Evolutionary conservation across 192 early-diverging fungal genomes (phyloP).

Genomic region (Entomortierella parvispora): DNA sequence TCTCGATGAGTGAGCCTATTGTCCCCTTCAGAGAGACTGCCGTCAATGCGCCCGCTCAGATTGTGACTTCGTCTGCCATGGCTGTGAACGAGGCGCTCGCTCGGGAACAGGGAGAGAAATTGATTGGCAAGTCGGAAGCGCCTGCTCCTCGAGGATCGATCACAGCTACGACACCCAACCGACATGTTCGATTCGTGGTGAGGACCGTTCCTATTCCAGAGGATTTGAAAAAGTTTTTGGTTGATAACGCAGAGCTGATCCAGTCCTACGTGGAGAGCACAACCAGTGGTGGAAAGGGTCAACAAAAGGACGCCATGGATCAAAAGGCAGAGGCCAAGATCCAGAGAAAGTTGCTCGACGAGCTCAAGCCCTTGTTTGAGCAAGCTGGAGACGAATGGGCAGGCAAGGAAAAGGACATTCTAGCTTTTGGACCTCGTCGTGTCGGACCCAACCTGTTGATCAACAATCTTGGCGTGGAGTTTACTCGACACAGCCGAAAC

Average conservation of each 20-base stretch:
- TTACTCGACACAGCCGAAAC: constrained; percentile 18
- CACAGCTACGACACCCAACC: constrained; percentile 67
- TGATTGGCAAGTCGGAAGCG: constrained; percentile 45
- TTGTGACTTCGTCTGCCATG: constrained; percentile 29
- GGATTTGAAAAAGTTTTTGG: constrained; percentile 67
- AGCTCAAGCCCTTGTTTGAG: constrained; percentile 34
- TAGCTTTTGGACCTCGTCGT: constrained; percentile 87
- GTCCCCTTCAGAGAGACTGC: constrained; percentile 98
- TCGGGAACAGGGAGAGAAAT: constrained; percentile 55
- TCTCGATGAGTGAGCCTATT: constrained; percentile 94
- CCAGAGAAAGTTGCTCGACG: constrained; percentile 25
- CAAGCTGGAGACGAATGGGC: constrained; percentile 43
- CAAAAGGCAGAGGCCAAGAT: constrained; percentile 14
- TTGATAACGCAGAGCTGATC: constrained; percentile 61
- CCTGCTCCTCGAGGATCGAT: constrained; percentile 70
- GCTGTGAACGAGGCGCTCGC: constrained; percentile 39
- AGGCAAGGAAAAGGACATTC: constrained; percentile 60
- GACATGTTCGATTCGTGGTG: constrained; percentile 67
- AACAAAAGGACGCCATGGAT: constrained; percentile 5
- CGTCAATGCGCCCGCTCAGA: constrained; percentile 54
- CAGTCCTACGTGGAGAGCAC: constrained; percentile 34
- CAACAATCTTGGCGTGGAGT: constrained; percentile 59
- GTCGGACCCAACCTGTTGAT: constrained; percentile 84
- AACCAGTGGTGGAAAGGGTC: constrained; percentile 7
- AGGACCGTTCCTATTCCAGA: constrained; percentile 77